Evolutionary conservation across 129 eudicot species (phyloP).

Genomic region (Arctium minus): DNA sequence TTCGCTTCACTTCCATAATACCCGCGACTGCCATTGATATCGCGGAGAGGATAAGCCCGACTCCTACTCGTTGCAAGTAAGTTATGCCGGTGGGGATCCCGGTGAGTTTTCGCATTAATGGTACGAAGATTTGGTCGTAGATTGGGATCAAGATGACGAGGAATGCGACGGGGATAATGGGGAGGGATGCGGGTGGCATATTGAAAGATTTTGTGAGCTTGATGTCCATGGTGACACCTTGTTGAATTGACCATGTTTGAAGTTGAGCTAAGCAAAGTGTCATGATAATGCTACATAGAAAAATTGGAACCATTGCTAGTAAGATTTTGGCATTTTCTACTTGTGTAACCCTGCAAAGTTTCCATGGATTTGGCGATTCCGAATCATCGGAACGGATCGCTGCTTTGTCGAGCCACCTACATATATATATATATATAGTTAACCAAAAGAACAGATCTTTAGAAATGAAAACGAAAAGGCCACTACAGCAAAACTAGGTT

Average conservation of each 20-base stretch:
- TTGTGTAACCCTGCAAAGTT: slow-evolving; percentile 78
- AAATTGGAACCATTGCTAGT: slow-evolving; percentile 56
- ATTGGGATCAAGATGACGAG: slow-evolving; percentile 47
- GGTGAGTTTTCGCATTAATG: slow-evolving; percentile 48
- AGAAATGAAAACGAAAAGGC: background rate
- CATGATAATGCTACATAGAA: slow-evolving; percentile 57
- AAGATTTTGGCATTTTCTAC: slow-evolving; percentile 73
- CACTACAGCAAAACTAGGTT: background rate
- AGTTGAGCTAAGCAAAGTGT: slow-evolving; percentile 78
- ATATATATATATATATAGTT: background rate
- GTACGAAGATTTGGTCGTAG: slow-evolving; percentile 59
- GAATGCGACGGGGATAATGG: slow-evolving; percentile 51
- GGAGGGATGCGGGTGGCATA: slow-evolving; percentile 70
- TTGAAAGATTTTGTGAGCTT: slow-evolving; percentile 44
- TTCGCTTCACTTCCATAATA: slow-evolving; percentile 58
- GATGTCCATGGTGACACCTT: slow-evolving; percentile 75
- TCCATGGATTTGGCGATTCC: slow-evolving; percentile 48
- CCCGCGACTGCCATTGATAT: slow-evolving; percentile 70
- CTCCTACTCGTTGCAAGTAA: slow-evolving; percentile 65
- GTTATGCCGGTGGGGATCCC: slow-evolving; percentile 68
- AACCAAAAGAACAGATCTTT: background rate
- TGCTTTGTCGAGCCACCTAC: slow-evolving; percentile 74
- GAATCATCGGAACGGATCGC: slow-evolving; percentile 36
- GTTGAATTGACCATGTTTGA: slow-evolving; percentile 65
- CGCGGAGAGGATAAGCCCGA: slow-evolving; percentile 60